These are phyloP conservation scores for Coleophoma eucalyptorum DNA, from an alignment of 2,329 filamentous ascomycete genomes.

Conservation along the genomic window DNA sequence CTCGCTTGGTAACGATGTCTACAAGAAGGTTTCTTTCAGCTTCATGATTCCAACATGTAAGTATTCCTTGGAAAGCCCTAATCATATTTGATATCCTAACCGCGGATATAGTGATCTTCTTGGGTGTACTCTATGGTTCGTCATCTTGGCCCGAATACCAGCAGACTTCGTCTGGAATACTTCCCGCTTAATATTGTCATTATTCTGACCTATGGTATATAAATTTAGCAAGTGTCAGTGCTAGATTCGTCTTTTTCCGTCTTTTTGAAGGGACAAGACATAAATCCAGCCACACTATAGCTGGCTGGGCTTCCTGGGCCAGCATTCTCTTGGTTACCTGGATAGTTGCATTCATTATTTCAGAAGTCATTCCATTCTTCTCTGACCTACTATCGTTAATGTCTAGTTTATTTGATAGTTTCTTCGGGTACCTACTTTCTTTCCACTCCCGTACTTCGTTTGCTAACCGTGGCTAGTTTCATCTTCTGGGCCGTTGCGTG, in stretches of 20 bases:
- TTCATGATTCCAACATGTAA: conserved; percentile 84
- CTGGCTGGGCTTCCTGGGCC: conserved; percentile 78
- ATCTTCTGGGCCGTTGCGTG: conserved; percentile 91
- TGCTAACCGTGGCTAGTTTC: conserved; percentile 47
- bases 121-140: conserved; percentile 75
- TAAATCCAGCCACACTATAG: conserved; percentile 73
- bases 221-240: conserved; percentile 65
- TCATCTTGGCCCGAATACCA: no score
- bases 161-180: no score
- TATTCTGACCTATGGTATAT: no score
- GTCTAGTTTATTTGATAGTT: conserved; percentile 88
- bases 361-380: conserved; percentile 93
- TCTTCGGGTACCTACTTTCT: conserved; percentile 50
- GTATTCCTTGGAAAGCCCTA: no score
- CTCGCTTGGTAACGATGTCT: conserved; percentile 67
- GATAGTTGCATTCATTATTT: conserved; percentile 88
- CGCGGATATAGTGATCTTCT: conserved; percentile 65
- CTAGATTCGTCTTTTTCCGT: conserved; percentile 89
- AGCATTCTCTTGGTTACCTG: conserved; percentile 71
- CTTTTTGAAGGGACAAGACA: conserved; percentile 77
- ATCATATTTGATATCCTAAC: no score
- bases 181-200: no score
- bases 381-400: conserved; percentile 67
- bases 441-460: no score
- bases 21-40: conserved; percentile 85